These are phyloP conservation scores for Trametes gibbosa DNA, from an alignment of 768 basidiomycete species.

Conservation along the genomic window DNA sequence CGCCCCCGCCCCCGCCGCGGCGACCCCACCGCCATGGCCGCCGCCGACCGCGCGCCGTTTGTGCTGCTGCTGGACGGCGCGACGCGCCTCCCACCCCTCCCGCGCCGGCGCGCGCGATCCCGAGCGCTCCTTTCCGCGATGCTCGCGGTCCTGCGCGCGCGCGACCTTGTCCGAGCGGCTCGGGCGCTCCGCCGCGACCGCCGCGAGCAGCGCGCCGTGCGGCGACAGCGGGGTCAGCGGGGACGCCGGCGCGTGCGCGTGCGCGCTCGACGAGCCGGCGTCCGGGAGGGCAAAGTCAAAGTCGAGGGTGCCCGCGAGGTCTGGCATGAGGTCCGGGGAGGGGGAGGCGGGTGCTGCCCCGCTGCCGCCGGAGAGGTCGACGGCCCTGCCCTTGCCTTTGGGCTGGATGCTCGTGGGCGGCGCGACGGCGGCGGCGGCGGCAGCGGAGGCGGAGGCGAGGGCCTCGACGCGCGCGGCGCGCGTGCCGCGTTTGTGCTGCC, in stretches of 20 bases:
- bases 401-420: background rate
- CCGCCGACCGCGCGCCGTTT: background rate
- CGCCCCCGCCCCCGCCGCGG: background rate
- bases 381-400: background rate
- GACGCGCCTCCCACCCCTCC: conserved; percentile 2
- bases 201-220: background rate
- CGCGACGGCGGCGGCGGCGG: conserved; percentile 8
- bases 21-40: background rate
- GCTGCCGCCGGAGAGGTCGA: background rate
- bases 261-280: background rate
- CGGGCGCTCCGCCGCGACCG: background rate
- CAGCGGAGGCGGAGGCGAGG: conserved; percentile 6
- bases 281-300: background rate
- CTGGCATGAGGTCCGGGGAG: too few species aligned
- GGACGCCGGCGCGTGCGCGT: background rate
- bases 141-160: background rate
- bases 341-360: too few species aligned
- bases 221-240: conserved; percentile 2
- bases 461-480: conserved; percentile 24
- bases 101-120: conserved; percentile 4
- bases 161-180: conserved; percentile 10
- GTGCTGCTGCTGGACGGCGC: conserved; percentile 3
- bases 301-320: background rate
- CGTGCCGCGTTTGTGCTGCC: conserved; percentile 39
- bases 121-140: conserved; percentile 7